A percentile compares a stretch with the other conserved stretches of the same genome.
phyloP scores from a whole-genome alignment of 192 early-diverging fungal species.

The Helicostylum pulchrum region DNA sequence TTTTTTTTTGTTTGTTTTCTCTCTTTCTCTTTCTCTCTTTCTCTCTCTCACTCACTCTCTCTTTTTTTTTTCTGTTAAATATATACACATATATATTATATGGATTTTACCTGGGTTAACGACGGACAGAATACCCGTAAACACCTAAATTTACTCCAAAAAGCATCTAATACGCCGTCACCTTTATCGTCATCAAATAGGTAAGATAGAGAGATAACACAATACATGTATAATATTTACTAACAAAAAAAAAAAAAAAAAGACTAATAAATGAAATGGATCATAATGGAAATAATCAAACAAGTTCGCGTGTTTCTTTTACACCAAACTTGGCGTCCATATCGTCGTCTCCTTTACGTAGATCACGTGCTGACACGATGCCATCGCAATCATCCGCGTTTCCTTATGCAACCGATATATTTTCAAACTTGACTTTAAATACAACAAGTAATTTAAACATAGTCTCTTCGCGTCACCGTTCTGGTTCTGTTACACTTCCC shows the following conservation, averaged over 20 bases:
- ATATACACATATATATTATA: not conserved
- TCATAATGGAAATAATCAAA: no score
- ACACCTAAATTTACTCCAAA: constrained; percentile 9
- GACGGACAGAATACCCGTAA: constrained; percentile 20
- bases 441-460: not conserved
- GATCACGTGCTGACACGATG: constrained; percentile 32
- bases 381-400: constrained; percentile 29
- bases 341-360: constrained; percentile 8
- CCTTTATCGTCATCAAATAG: not conserved
- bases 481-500: constrained; percentile 25
- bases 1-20: no score
- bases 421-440: constrained; percentile 5
- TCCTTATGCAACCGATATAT: constrained; percentile 23
- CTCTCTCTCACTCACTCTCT: not conserved
- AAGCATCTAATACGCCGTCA: constrained; percentile 2
- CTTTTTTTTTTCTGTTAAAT: constrained; percentile 7
- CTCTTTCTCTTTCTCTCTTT: constrained; percentile 5
- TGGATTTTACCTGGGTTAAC: constrained; percentile 18
- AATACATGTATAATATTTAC: not conserved
- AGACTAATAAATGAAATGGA: constrained; percentile 4
- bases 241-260: not conserved
- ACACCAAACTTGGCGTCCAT: constrained; percentile 1
- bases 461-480: constrained; percentile 12
- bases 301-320: constrained; percentile 9
- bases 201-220: not conserved